Evolutionary conservation across 208 protist genomes (phyloP).

Genomic region (Leishmania amazonensis): DNA sequence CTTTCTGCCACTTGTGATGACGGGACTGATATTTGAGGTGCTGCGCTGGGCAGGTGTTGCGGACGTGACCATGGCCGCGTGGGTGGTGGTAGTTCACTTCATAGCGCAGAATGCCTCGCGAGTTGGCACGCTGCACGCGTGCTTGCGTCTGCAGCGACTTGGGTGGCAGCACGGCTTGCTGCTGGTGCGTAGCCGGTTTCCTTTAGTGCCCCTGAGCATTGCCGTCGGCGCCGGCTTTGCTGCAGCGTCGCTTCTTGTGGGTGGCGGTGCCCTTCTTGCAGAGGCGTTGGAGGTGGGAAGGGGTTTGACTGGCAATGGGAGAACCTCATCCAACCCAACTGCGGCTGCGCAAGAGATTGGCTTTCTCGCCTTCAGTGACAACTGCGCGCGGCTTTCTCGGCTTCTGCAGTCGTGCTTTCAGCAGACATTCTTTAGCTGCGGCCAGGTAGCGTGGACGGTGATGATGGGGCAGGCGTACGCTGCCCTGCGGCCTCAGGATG

Average conservation of each 20-base stretch:
- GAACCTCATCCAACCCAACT: neutral
- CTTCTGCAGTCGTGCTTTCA: conserved; percentile 57
- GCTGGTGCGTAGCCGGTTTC: conserved; percentile 43
- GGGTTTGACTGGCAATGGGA: conserved; percentile 1
- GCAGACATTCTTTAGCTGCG: conserved; percentile 41
- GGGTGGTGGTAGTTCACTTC: conserved; percentile 36
- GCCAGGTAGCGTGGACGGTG: conserved; percentile 67
- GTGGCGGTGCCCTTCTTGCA: conserved; percentile 45
- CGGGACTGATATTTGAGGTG: conserved; percentile 3
- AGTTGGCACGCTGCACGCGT: conserved; percentile 22
- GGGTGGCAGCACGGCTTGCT: conserved; percentile 33
- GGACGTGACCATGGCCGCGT: neutral
- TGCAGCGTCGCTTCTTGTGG: conserved; percentile 33
- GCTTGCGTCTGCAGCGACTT: conserved; percentile 36
- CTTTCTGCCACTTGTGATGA: conserved; percentile 17
- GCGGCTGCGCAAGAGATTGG: neutral
- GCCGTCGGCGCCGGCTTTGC: conserved; percentile 64
- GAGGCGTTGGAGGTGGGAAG: conserved; percentile 25
- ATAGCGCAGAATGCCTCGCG: conserved; percentile 26
- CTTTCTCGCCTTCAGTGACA: conserved; percentile 1
- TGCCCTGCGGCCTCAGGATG: conserved; percentile 16
- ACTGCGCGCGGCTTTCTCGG: conserved; percentile 58
- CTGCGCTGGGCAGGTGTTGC: conserved; percentile 6
- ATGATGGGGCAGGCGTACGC: conserved; percentile 58
- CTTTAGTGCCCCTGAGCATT: conserved; percentile 43